Percentiles rank a stretch among this genome's conserved stretches.
Evolutionary conservation across 192 early-diverging fungal species (phyloP).

Genomic region (Rhizophagus prolifer): DNA sequence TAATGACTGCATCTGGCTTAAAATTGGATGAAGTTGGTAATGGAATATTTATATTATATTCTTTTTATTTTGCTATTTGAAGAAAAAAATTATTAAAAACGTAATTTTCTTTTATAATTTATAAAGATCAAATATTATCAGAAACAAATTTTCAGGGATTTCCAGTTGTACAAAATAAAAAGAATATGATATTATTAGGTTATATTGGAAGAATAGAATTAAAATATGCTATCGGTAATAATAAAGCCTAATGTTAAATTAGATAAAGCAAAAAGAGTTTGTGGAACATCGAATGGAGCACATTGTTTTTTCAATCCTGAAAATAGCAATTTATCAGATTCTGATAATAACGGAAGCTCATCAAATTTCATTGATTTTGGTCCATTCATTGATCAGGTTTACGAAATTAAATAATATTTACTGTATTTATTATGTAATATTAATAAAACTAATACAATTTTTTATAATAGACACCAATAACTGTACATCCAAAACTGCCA

Average conservation of each 20-base stretch:
- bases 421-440: background rate
- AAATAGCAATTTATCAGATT: conserved; percentile 2
- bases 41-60: background rate
- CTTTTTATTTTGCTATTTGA: background rate
- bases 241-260: too few relatives aligned
- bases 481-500: conserved; percentile 65
- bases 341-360: conserved; percentile 26
- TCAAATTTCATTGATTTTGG: conserved; percentile 52
- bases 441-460: conserved; percentile 6
- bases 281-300: conserved; percentile 47
- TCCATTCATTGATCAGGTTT: conserved; percentile 53
- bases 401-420: background rate
- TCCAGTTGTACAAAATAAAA: conserved; percentile 69
- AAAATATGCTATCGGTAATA: conserved; percentile 52
- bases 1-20: conserved; percentile 58
- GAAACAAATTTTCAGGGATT: conserved; percentile 65
- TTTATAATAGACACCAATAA: conserved; percentile 62
- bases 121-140: conserved; percentile 47
- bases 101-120: background rate
- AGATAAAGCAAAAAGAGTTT: conserved; percentile 49
- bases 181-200: conserved; percentile 61
- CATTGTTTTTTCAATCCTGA: conserved; percentile 50
- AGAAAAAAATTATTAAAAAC: too few relatives aligned
- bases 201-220: conserved; percentile 68
- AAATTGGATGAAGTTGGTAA: conserved; percentile 49